These are phyloP conservation scores for Suhomyces anneliseae DNA, from an alignment of 1,139 yeast species.

Conservation along the genomic window DNA sequence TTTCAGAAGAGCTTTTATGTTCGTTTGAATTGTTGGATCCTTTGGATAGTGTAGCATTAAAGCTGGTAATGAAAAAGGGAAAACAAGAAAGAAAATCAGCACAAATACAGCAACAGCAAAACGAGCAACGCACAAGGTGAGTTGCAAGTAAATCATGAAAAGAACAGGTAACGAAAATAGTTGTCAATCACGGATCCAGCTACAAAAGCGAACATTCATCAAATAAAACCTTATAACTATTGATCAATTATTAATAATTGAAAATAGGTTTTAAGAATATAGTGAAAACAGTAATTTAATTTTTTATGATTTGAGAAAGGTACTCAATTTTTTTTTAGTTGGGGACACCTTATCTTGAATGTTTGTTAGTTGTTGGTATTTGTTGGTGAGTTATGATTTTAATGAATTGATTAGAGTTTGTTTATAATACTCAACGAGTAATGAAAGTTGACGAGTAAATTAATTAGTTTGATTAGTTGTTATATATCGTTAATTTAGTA, in stretches of 20 bases:
- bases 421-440: not conserved
- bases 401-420: not conserved
- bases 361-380: no score
- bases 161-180: not conserved
- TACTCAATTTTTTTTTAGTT: no score
- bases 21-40: constrained; percentile 98
- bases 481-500: no score
- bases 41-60: constrained; percentile 85
- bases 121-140: not conserved
- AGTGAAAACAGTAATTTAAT: no score
- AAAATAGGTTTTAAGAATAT: no score
- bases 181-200: not conserved
- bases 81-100: constrained; percentile 74
- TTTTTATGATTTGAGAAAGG: no score
- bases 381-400: no score
- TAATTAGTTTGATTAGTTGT: constrained; percentile 2
- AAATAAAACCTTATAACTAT: no score
- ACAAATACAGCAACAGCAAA: constrained; percentile 23
- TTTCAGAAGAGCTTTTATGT: constrained; percentile 91
- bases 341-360: no score
- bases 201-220: no score
- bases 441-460: not conserved
- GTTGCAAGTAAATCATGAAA: constrained; percentile 2
- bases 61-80: constrained; percentile 89
- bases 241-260: no score